Base-by-base conservation (phyloP, 2,329 filamentous ascomycete species). In the Tothia fuscella region DNA sequence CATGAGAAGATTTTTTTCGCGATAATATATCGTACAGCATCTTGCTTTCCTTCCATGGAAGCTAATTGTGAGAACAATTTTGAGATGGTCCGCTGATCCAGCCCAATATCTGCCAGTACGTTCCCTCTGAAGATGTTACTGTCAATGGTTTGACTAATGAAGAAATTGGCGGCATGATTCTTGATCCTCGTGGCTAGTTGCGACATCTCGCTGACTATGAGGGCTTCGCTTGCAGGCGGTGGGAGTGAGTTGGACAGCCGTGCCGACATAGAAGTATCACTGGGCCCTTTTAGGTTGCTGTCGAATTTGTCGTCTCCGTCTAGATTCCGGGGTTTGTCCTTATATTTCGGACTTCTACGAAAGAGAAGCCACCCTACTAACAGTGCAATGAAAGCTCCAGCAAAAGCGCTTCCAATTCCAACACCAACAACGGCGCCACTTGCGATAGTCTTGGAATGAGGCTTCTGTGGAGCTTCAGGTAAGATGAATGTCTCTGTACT, bases 151-250 rank as follows among this genome's bases (percentile, higher is more conserved):
- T 19, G 31, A 33, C 7, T n/a, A 19, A 12, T 17, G 14, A 19
- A 33, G 13, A 33, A 33, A 17, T 33, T 33, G 17, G 31, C 31
- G 10, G 31, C 31, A 33, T 33, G 31, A 17, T 33, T 33, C 13
- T 17, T 33, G 31, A 33, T 33, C n/a, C 31, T 9, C 6, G 31
- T 4, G 10, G 3, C 13, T 10, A 33, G 31, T 19, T 33, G 31
- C 14, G 31, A 33, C 31, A 33, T 33, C 14, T 33, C 31, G 31
- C 16, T 19, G 5, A 33, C 21, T 9, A 33, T 33, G 10, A 19
- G 16, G 14, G 16, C 13, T 6, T 33, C 16, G 10, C 16, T 6
- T 33, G 10, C 6, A 10, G 31, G 31, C 21, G 17, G 31, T 6
- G 31, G 31, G 12, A 33, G 31, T 14, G 12, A 14, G 13, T 16